These are phyloP conservation scores for Trametes coccinea DNA, from an alignment of 768 basidiomycete genomes.

Conservation along the genomic window DNA sequence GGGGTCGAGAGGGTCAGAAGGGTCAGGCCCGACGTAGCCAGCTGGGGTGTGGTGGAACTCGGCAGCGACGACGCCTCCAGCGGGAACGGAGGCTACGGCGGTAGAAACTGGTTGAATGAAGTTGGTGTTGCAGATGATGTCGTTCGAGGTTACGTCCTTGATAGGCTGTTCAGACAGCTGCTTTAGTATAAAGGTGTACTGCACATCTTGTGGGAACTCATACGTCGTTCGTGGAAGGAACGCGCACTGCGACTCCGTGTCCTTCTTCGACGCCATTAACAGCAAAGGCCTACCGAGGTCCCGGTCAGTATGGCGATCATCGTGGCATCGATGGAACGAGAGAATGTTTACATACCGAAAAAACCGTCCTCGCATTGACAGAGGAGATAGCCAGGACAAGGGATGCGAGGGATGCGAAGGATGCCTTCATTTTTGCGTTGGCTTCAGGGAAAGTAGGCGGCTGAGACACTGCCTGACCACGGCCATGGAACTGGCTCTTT, in stretches of 20 bases:
- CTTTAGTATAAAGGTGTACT: too few relatives aligned
- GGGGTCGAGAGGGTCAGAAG: conserved; percentile 48
- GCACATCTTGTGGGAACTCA: conserved; percentile 14
- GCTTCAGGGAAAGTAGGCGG: neutral
- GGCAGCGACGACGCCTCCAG: conserved; percentile 51
- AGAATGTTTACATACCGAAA: conserved; percentile 21
- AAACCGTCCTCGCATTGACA: conserved; percentile 31
- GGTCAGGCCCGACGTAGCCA: conserved; percentile 47
- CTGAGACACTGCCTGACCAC: neutral
- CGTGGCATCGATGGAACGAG: neutral
- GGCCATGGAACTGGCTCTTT: conserved; percentile 1
- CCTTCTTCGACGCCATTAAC: conserved; percentile 54
- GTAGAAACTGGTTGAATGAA: conserved; percentile 48
- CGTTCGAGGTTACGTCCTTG: conserved; percentile 53
- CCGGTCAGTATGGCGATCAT: too few relatives aligned
- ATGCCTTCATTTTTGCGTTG: conserved; percentile 18
- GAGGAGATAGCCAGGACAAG: conserved; percentile 22
- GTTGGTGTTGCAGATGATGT: conserved; percentile 60
- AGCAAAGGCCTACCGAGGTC: conserved; percentile 39
- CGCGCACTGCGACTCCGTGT: conserved; percentile 45
- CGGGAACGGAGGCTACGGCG: conserved; percentile 49
- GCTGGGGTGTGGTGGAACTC: conserved; percentile 53
- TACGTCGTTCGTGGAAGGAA: conserved; percentile 48
- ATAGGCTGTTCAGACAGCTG: conserved; percentile 42
- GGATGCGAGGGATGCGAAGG: conserved; percentile 16